These are phyloP conservation scores for Pythium brassicae DNA, from an alignment of 352 stramenopile species.

Conservation along the genomic window DNA sequence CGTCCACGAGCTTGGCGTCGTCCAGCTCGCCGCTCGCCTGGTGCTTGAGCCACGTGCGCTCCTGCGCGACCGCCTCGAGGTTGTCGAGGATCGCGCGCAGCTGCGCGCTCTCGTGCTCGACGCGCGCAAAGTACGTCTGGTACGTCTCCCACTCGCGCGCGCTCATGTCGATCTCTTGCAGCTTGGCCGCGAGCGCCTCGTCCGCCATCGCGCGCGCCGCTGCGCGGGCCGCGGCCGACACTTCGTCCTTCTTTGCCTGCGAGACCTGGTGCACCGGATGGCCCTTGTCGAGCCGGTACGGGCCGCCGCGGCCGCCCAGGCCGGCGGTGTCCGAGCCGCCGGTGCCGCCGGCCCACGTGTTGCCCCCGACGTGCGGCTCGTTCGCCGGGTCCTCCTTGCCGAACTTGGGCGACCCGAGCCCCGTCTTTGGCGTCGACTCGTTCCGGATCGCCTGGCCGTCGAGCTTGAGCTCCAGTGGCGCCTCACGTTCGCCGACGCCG, in stretches of 20 bases:
- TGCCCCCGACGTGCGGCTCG: constrained; percentile 92
- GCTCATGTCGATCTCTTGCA: constrained; percentile 85
- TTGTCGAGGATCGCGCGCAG: constrained; percentile 77
- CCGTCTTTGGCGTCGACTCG: constrained; percentile 63
- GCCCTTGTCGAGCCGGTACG: constrained; percentile 92
- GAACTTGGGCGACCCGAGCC: constrained; percentile 83
- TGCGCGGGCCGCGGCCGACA: constrained; percentile 76
- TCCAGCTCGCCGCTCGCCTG: constrained; percentile 94
- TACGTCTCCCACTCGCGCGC: constrained; percentile 81
- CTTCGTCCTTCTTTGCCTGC: constrained; percentile 91
- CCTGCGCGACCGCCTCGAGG: constrained; percentile 78
- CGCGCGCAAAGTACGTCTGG: constrained; percentile 57
- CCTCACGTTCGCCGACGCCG: constrained; percentile 15
- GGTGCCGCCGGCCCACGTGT: constrained; percentile 92
- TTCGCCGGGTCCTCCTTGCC: constrained; percentile 94
- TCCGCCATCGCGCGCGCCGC: constrained; percentile 72
- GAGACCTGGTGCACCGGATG: constrained; percentile 94
- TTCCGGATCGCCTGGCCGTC: constrained; percentile 29
- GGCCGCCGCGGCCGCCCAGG: constrained; percentile 91
- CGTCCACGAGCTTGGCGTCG: constrained; percentile 93
- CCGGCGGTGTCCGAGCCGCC: constrained; percentile 91
- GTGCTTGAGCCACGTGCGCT: constrained; percentile 91
- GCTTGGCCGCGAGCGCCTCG: constrained; percentile 55
- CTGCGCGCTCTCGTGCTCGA: constrained; percentile 77
- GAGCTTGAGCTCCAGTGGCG: constrained; percentile 42